Conservation (phyloP, 352 stramenopile genomes). For the Globisporangium parvum region DNA sequence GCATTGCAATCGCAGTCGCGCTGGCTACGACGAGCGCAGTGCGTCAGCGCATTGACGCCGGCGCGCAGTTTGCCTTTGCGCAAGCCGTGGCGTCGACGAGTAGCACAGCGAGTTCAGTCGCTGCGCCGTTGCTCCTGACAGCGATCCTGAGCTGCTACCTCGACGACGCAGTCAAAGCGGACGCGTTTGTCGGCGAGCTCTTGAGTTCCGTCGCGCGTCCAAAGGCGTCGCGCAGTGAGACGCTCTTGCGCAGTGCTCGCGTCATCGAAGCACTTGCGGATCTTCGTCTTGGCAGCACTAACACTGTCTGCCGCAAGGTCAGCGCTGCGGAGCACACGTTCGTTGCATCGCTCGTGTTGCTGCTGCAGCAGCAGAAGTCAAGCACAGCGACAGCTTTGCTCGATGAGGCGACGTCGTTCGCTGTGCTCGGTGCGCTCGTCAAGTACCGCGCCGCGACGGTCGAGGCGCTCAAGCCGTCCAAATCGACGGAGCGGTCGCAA, state of each 20-base stretch:
- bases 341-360: slow-evolving; percentile 20
- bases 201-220: slow-evolving; percentile 11
- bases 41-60: slow-evolving; percentile 2
- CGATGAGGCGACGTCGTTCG: slow-evolving; percentile 26
- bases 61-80: slow-evolving; percentile 9
- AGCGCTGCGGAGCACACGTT: slow-evolving; percentile 25
- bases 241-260: slow-evolving; percentile 20
- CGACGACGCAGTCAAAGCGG: slow-evolving; percentile 3
- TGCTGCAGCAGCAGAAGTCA: slow-evolving; percentile 12
- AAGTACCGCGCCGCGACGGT: slow-evolving; percentile 37
- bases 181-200: slow-evolving; percentile 30
- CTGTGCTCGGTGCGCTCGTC: slow-evolving; percentile 41
- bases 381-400: background rate
- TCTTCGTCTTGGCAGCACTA: slow-evolving; percentile 9
- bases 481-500: slow-evolving; percentile 5
- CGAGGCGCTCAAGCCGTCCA: slow-evolving; percentile 14
- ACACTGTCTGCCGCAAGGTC: slow-evolving; percentile 6
- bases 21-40: background rate
- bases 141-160: slow-evolving; percentile 29
- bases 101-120: background rate
- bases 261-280: slow-evolving; percentile 32
- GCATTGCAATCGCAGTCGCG: slow-evolving; percentile 4
- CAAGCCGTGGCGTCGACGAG: slow-evolving; percentile 1
- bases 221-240: background rate
- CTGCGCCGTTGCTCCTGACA: slow-evolving; percentile 9